Conservation (phyloP, 169 alveolate genomes). For the Cardiosporidium cionae region DNA sequence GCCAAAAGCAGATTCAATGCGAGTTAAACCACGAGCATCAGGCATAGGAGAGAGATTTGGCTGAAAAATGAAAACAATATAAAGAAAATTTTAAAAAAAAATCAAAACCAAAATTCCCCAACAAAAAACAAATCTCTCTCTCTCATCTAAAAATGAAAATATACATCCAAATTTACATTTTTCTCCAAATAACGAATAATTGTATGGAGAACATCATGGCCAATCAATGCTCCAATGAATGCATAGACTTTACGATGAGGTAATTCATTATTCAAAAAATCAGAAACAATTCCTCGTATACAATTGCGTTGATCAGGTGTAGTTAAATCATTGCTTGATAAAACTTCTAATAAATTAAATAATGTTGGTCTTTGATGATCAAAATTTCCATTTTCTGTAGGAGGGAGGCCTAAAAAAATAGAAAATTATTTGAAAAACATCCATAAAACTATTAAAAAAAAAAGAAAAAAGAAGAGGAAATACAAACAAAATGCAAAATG, state of each 20-base stretch:
- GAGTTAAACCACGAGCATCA: constrained; percentile 69
- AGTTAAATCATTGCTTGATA: constrained; percentile 72
- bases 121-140: too few relatives aligned
- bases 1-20: constrained; percentile 69
- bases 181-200: constrained; percentile 63
- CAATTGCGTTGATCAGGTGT: constrained; percentile 80
- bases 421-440: too few relatives aligned
- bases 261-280: constrained; percentile 68
- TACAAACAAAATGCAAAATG: too few relatives aligned
- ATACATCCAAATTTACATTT: too few relatives aligned
- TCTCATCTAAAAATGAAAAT: too few relatives aligned
- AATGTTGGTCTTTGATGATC: constrained; percentile 61
- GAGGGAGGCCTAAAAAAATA: too few relatives aligned
- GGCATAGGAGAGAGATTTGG: constrained; percentile 65
- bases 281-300: constrained; percentile 73
- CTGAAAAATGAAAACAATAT: too few relatives aligned
- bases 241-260: constrained; percentile 74
- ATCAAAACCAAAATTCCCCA: too few relatives aligned
- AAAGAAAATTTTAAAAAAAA: too few relatives aligned
- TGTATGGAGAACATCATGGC: constrained; percentile 69
- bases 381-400: not conserved
- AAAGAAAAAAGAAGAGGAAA: too few relatives aligned
- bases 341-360: constrained; percentile 64
- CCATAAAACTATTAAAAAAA: too few relatives aligned
- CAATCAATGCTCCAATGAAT: constrained; percentile 74